Evolutionary conservation across 495 filamentous ascomycete genomes (phyloP).

Genomic region (Peziza echinospora): DNA sequence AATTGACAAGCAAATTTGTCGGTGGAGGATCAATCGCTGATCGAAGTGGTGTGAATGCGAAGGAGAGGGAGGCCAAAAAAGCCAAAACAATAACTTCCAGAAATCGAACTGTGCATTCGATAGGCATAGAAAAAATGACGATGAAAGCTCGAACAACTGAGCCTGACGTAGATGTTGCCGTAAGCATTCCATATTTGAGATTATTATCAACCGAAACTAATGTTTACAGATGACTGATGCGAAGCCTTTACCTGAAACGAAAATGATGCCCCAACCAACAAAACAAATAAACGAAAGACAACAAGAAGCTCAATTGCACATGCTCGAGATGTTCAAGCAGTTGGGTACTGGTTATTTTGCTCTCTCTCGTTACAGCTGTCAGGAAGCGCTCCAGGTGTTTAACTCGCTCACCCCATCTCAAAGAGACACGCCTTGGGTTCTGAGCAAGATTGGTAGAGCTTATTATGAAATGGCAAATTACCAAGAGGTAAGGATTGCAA

Average conservation of each 20-base stretch:
- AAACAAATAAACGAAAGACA: conserved; percentile 27
- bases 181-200: conserved; percentile 11
- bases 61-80: conserved; percentile 19
- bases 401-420: conserved; percentile 46
- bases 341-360: conserved; percentile 59
- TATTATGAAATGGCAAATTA: conserved; percentile 78
- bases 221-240: conserved; percentile 15
- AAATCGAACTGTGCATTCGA: conserved; percentile 4
- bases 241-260: conserved; percentile 24
- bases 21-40: conserved; percentile 12
- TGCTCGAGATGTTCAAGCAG: conserved; percentile 65
- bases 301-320: conserved; percentile 50
- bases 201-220: neutral
- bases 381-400: conserved; percentile 52
- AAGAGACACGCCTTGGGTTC: conserved; percentile 85
- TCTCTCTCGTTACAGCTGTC: conserved; percentile 53
- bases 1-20: conserved; percentile 19
- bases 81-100: conserved; percentile 7
- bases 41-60: conserved; percentile 14
- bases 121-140: too few relatives aligned
- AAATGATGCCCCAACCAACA: conserved; percentile 5
- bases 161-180: conserved; percentile 19
- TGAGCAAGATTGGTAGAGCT: conserved; percentile 70
- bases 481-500: conserved; percentile 28
- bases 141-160: too few relatives aligned